Evolutionary conservation across 148 eudicot genomes (phyloP).

Genomic region (Amaranthus hypochondriacus): DNA sequence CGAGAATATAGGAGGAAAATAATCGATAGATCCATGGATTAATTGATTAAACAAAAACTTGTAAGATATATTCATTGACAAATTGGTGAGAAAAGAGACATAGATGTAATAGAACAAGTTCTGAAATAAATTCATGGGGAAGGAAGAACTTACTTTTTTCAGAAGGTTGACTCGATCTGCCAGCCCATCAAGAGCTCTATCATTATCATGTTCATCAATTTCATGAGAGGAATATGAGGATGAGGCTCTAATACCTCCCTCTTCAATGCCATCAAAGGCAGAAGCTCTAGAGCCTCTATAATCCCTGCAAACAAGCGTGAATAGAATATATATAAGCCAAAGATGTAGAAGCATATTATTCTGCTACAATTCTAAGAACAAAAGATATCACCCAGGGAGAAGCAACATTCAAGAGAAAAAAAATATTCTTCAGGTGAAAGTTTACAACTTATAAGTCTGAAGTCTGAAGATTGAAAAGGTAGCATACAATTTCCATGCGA

Average conservation of each 20-base stretch:
- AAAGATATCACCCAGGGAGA: too few relatives aligned
- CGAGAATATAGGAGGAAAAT: not conserved
- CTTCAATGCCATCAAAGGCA: constrained; percentile 88
- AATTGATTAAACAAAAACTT: too few relatives aligned
- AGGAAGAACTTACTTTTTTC: constrained; percentile 60
- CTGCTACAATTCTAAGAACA: too few relatives aligned
- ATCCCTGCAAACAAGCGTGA: constrained; percentile 41
- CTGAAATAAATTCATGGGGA: not conserved
- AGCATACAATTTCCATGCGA: not conserved
- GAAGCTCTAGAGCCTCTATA: constrained; percentile 51
- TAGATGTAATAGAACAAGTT: not conserved
- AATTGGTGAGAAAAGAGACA: not conserved
- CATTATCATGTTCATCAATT: constrained; percentile 89
- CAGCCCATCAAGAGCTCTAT: constrained; percentile 74
- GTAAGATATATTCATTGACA: not conserved
- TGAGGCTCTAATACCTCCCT: constrained; percentile 89
- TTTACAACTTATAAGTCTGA: not conserved
- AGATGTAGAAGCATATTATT: not conserved
- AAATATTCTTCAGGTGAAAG: not conserved
- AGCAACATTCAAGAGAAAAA: not conserved
- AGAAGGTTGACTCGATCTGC: constrained; percentile 84
- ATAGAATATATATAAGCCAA: not conserved
- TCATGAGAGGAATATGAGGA: constrained; percentile 78
- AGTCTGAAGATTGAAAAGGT: not conserved
- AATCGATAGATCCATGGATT: too few relatives aligned